A percentile compares a stretch with the other conserved stretches of the same genome.
phyloP scores from a whole-genome alignment of 805 yeast species.

The Ogataea paradorogensis region DNA sequence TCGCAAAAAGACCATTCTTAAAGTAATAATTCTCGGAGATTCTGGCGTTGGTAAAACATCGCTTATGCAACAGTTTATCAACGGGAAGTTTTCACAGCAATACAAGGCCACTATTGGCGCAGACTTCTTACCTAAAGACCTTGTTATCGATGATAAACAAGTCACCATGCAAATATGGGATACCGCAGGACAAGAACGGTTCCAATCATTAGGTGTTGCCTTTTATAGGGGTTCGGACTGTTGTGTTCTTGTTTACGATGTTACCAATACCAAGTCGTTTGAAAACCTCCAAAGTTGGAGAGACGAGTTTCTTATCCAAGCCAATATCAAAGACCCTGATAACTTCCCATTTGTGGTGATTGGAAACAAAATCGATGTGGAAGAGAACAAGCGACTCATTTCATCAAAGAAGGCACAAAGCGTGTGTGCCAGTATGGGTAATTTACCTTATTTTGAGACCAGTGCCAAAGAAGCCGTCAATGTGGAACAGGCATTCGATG shows the following conservation, averaged over 20 bases:
- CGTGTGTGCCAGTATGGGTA: conserved; percentile 45
- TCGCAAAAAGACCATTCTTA: conserved; percentile 72
- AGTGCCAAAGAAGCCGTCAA: conserved; percentile 96
- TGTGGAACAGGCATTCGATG: conserved; percentile 94
- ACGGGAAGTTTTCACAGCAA: conserved; percentile 90
- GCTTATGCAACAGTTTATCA: conserved; percentile 94
- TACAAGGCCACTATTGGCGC: conserved; percentile 98
- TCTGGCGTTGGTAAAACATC: conserved; percentile 98
- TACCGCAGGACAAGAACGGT: conserved; percentile 98
- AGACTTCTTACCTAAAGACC: conserved; percentile 90
- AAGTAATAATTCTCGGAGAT: conserved; percentile 92
- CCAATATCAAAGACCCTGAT: conserved; percentile 89
- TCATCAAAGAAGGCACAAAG: conserved; percentile 51
- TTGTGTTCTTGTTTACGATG: conserved; percentile 94
- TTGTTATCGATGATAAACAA: conserved; percentile 76
- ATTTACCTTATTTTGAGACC: conserved; percentile 93
- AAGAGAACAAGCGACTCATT: conserved; percentile 80
- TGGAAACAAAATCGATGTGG: conserved; percentile 94
- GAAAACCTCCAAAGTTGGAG: conserved; percentile 89
- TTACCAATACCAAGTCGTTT: conserved; percentile 89
- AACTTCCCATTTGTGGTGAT: conserved; percentile 93
- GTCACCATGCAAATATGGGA: conserved; percentile 93
- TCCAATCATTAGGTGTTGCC: conserved; percentile 95
- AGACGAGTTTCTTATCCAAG: conserved; percentile 92
- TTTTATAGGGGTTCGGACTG: conserved; percentile 98